Percentiles rank a stretch among this genome's conserved stretches.
Evolutionary conservation across 768 basidiomycete species (phyloP).

Genomic region (Trametes villosa): DNA sequence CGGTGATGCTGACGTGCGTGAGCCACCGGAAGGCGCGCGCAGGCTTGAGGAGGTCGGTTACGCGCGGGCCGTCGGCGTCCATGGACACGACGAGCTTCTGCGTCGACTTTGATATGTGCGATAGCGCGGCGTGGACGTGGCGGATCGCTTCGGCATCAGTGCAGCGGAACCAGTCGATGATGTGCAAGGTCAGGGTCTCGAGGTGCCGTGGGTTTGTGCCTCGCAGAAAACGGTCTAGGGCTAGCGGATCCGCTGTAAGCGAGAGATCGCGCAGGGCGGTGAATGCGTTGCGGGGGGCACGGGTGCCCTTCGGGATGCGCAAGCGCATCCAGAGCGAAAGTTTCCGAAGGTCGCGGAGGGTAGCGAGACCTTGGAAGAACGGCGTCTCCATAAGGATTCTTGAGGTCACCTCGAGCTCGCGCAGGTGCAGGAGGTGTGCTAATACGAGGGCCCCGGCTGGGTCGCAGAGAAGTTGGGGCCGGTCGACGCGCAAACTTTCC

Average conservation of each 20-base stretch:
- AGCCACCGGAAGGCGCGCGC: background rate
- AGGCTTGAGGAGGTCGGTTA: background rate
- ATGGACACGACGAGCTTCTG: background rate
- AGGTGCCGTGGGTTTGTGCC: background rate
- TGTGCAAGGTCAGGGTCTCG: background rate
- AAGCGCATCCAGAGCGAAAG: background rate
- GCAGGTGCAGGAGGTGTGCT: background rate
- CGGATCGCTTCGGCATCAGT: background rate
- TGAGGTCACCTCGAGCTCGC: background rate
- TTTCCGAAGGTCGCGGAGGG: background rate
- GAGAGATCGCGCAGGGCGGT: background rate
- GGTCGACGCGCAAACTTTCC: background rate
- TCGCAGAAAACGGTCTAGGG: background rate
- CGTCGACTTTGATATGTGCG: background rate
- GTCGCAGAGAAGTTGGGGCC: background rate
- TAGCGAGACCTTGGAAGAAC: background rate
- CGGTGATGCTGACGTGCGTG: background rate
- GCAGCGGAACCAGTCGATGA: background rate
- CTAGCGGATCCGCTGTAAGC: background rate
- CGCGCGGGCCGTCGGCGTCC: background rate
- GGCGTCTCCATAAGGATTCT: too few relatives aligned
- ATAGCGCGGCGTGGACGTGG: background rate
- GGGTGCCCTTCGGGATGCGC: background rate
- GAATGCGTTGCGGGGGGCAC: background rate
- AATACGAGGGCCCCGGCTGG: background rate